Base-by-base conservation (phyloP, 352 stramenopile genomes). In the Peronospora farinosa region DNA sequence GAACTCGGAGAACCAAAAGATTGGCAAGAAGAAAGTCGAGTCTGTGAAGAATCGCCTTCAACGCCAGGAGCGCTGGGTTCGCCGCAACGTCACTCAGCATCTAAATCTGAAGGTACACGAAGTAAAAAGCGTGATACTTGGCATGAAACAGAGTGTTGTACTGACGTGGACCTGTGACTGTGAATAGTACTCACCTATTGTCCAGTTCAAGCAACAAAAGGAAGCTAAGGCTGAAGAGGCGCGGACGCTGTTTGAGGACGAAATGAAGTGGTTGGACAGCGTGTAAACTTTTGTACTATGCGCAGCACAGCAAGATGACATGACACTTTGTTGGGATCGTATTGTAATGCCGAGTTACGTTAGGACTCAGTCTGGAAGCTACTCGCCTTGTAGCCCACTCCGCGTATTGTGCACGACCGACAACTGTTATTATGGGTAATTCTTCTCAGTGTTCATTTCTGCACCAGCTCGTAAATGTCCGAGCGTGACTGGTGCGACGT, bases 391-490 rank as follows among this genome's bases (percentile, higher is more conserved):
- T 27, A 16, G 15, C 31, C 23, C 16, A 39, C 28, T 30, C 33
- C 1, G 46, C 23, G 27, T 50, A 21, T 16, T 39, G 44, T 38
- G 4, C 35, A 41, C 44, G 17, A 46, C 13, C 25, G 7, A 17
- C 12, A 33, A 27, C 23, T 27, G 23, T 12, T 32, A 2, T 3
- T 32, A 9, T 32, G 10, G 28, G 28, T 12, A 32, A 13, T 36
- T 40, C 5, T 42, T 49, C 43, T 43, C 21, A 35, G 32, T 30
- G 19, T 42, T 70, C 85, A 84, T 68, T 94, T 94, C 54, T 88
- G 65, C 37, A 89, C 63, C 31, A 95, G 70, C 39, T 91, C 72
- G 71, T 99, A 99, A 37, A 99, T 61, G 74, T 99, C 97, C 13
- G 67, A 65, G 54, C 97, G 82, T 53, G 90, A 94, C 74, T 99